Percentiles rank a stretch among this genome's conserved stretches.
phyloP scores from a whole-genome alignment of 345 rosid species.

The Syzygium aqueum region DNA sequence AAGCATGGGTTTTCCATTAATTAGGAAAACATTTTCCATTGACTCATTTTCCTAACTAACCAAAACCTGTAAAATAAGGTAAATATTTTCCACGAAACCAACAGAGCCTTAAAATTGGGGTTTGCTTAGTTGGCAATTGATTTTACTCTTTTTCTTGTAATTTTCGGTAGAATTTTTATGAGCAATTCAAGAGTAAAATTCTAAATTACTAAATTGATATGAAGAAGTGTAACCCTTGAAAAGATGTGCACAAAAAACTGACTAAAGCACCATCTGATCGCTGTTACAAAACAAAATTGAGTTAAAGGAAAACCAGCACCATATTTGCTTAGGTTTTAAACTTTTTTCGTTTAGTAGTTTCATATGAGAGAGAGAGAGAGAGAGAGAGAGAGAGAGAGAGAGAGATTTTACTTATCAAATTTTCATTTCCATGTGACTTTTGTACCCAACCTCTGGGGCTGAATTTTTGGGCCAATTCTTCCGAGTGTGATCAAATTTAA shows the following conservation, averaged over 20 bases:
- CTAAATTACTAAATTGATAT: too few species aligned
- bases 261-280: background rate
- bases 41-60: too few species aligned
- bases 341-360: background rate
- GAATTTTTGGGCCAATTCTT: background rate
- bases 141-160: background rate
- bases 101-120: background rate
- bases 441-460: background rate
- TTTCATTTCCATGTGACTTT: background rate
- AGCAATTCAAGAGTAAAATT: too few species aligned
- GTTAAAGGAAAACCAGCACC: background rate
- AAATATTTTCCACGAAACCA: background rate
- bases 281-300: background rate
- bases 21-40: too few species aligned
- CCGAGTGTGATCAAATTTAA: background rate
- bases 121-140: too few species aligned
- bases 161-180: background rate
- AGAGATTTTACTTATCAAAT: too few species aligned
- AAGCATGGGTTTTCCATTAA: too few species aligned
- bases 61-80: too few species aligned
- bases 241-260: too few species aligned
- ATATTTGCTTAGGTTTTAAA: background rate
- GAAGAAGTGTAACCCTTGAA: too few species aligned
- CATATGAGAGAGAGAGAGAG: background rate
- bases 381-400: too few species aligned